Conservation (phyloP, 2,329 filamentous ascomycete species). For the Chaetomiaceae sp. region DNA sequence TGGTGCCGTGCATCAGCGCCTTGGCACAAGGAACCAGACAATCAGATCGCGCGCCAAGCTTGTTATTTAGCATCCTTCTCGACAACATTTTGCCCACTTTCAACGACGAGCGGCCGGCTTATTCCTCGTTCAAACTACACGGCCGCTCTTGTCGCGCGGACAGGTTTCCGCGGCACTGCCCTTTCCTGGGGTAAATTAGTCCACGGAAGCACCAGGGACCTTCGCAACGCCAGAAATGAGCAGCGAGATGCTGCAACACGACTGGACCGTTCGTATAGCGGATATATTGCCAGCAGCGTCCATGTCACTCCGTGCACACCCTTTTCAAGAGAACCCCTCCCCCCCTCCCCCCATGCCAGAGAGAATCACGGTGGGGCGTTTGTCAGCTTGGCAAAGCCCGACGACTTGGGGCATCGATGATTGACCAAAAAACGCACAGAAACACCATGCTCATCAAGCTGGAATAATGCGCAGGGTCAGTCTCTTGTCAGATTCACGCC, state of each 20-base stretch:
- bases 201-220: not conserved
- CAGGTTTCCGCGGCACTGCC: too few species aligned
- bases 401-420: not conserved
- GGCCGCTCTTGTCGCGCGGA: not conserved
- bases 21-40: not conserved
- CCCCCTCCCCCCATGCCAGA: not conserved
- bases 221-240: slow-evolving; percentile 6
- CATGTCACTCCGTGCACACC: not conserved
- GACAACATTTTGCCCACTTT: not conserved
- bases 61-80: not conserved
- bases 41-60: slow-evolving; percentile 2
- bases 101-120: not conserved
- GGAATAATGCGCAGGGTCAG: not conserved
- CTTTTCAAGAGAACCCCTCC: too few species aligned
- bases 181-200: not conserved
- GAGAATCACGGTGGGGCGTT: not conserved
- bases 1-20: not conserved
- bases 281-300: not conserved
- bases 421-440: not conserved
- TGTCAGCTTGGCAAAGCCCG: not conserved
- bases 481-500: not conserved
- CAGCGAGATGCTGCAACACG: slow-evolving; percentile 7
- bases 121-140: not conserved
- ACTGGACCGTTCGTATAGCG: slow-evolving; percentile 22
- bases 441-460: not conserved